A percentile compares a stretch with the other conserved stretches of the same genome.
These are phyloP conservation scores for Epichloe coenophiala DNA, from an alignment of 2,329 filamentous ascomycete genomes.

Conservation along the genomic window DNA sequence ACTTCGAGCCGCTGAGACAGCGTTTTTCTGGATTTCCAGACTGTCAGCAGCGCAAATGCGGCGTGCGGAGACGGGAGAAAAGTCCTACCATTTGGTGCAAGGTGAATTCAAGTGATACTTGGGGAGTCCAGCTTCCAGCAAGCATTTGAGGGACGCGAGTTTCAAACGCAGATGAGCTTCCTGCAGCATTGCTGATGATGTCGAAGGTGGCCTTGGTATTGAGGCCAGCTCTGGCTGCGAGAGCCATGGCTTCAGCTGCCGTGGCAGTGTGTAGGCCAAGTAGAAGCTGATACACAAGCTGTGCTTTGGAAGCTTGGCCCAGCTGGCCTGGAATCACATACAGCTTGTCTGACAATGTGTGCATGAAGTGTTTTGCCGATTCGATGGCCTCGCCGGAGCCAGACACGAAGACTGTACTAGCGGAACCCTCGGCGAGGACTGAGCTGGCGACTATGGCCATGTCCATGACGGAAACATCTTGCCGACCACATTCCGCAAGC, in stretches of 20 bases:
- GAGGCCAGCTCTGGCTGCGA: slow-evolving; percentile 34
- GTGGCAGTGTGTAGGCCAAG: slow-evolving; percentile 37
- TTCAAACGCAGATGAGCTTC: slow-evolving; percentile 40
- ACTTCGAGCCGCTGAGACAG: slow-evolving; percentile 16
- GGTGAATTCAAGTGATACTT: slow-evolving; percentile 22
- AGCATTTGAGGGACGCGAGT: slow-evolving; percentile 41
- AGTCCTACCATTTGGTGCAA: slow-evolving; percentile 19
- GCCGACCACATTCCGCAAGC: neutral
- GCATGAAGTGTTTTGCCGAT: slow-evolving; percentile 35
- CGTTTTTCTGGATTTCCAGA: slow-evolving; percentile 1
- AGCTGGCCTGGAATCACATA: slow-evolving; percentile 32
- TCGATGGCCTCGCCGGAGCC: slow-evolving; percentile 36
- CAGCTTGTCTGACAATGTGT: slow-evolving; percentile 44
- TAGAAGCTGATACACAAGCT: slow-evolving; percentile 39
- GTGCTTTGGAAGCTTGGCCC: slow-evolving; percentile 38
- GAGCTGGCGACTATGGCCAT: slow-evolving; percentile 5
- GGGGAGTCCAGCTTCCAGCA: slow-evolving; percentile 30
- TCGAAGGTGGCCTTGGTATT: slow-evolving; percentile 22
- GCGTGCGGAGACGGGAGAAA: slow-evolving; percentile 2
- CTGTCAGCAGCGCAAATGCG: neutral
- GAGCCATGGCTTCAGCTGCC: slow-evolving; percentile 37
- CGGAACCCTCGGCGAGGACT: neutral
- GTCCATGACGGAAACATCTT: slow-evolving; percentile 4
- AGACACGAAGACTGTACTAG: slow-evolving; percentile 40
- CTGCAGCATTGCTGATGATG: slow-evolving; percentile 16